Evolutionary conservation across 768 basidiomycete genomes (phyloP).

Genomic region (Leucocoprinus leucothites): DNA sequence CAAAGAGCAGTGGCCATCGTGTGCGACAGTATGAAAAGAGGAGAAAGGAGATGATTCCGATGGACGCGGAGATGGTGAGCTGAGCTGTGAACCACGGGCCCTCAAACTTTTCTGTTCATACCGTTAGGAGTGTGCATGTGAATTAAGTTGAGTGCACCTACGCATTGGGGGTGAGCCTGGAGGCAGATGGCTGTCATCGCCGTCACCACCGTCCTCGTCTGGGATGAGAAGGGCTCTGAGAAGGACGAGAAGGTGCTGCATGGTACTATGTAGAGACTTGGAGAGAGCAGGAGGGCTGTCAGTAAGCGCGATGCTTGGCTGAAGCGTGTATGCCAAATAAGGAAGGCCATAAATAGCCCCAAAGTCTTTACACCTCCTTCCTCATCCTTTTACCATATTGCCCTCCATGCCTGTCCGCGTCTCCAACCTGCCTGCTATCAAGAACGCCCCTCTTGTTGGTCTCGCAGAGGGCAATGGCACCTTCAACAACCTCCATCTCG

Average conservation of each 20-base stretch:
- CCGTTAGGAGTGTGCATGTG: conserved; percentile 1
- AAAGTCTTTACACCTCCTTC: not conserved
- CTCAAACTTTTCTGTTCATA: conserved; percentile 64
- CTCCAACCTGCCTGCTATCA: conserved; percentile 74
- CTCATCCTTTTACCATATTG: conserved; percentile 27
- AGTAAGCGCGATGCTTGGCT: conserved; percentile 5
- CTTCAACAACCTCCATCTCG: conserved; percentile 82
- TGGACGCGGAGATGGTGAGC: conserved; percentile 66
- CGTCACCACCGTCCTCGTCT: conserved; percentile 31
- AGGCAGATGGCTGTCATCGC: conserved; percentile 43
- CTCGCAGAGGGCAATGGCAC: conserved; percentile 84
- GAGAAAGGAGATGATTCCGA: conserved; percentile 80
- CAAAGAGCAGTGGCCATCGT: conserved; percentile 86
- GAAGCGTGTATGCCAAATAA: not conserved
- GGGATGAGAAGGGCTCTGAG: not conserved
- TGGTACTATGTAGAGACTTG: not conserved
- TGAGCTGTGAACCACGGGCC: conserved; percentile 98
- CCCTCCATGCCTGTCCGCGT: conserved; percentile 44
- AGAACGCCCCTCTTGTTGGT: conserved; percentile 80
- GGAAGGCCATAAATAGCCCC: not conserved
- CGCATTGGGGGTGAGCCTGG: conserved; percentile 66
- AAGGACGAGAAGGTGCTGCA: not conserved
- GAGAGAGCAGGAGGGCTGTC: not conserved
- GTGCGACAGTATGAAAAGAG: conserved; percentile 87
- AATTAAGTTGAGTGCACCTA: conserved; percentile 27